These are phyloP conservation scores for Cenococcum geophilum DNA, from an alignment of 495 filamentous ascomycete genomes.

Conservation along the genomic window DNA sequence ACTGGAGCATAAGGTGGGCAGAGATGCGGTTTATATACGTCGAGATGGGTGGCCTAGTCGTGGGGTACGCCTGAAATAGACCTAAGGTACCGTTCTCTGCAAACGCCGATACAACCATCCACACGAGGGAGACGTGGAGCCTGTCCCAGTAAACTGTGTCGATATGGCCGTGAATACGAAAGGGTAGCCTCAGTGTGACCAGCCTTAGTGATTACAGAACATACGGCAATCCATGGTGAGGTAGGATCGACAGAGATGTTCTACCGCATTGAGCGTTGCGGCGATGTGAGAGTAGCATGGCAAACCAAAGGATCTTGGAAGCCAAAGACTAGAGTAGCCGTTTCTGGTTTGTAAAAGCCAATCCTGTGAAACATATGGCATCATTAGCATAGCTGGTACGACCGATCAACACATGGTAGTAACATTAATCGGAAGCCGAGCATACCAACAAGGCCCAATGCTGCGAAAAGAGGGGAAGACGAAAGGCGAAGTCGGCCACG, in stretches of 20 bases:
- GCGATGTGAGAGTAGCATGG: background rate
- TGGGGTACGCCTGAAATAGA: background rate
- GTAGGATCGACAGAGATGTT: background rate
- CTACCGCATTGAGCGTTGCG: background rate
- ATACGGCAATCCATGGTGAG: background rate
- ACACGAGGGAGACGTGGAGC: background rate
- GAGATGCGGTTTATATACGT: background rate
- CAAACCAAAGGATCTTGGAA: background rate
- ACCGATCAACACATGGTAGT: background rate
- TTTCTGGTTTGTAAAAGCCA: background rate
- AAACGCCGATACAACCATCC: background rate
- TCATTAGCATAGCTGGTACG: background rate
- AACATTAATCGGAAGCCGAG: background rate
- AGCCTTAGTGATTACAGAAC: background rate
- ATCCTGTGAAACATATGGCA: background rate
- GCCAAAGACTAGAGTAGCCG: background rate
- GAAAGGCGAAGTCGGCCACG: background rate
- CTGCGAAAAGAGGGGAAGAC: background rate
- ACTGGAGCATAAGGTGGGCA: background rate
- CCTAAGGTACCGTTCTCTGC: no score
- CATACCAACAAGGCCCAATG: background rate
- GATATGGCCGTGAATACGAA: background rate
- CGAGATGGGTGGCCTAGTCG: background rate
- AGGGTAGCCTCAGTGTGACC: background rate
- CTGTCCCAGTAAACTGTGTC: background rate